Percentiles rank a stretch among this genome's conserved stretches.
These are phyloP conservation scores for Orbilia oligospora DNA, from an alignment of 2,329 filamentous ascomycete species.

Conservation along the genomic window DNA sequence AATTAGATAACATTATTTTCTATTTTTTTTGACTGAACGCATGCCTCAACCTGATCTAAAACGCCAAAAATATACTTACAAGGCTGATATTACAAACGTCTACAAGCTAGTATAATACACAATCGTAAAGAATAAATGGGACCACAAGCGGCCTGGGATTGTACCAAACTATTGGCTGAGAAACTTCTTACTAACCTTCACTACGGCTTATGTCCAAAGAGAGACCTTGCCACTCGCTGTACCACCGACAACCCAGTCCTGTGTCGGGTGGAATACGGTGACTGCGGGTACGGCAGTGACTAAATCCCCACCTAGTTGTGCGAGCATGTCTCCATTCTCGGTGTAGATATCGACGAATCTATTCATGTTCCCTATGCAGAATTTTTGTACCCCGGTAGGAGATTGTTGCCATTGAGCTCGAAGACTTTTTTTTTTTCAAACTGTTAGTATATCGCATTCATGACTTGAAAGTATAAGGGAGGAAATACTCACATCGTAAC, in stretches of 20 bases:
- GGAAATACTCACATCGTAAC: constrained; percentile 69
- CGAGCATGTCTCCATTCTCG: constrained; percentile 85
- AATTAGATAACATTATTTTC: too few relatives aligned
- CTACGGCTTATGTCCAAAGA: constrained; percentile 79
- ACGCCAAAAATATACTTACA: neutral
- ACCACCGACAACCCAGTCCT: constrained; percentile 92
- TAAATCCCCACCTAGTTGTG: constrained; percentile 86
- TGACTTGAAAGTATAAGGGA: neutral
- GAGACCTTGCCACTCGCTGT: constrained; percentile 93
- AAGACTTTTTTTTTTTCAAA: constrained; percentile 71
- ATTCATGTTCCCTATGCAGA: constrained; percentile 97
- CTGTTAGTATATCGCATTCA: constrained; percentile 1
- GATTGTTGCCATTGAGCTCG: constrained; percentile 90
- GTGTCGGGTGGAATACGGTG: constrained; percentile 86
- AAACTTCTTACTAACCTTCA: neutral
- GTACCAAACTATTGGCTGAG: neutral
- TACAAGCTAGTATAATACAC: constrained; percentile 18
- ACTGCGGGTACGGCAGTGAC: constrained; percentile 96
- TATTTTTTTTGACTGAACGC: neutral
- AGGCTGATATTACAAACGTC: constrained; percentile 21
- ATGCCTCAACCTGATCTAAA: neutral
- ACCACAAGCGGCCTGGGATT: neutral
- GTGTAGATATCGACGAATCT: constrained; percentile 94
- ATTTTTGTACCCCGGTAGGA: constrained; percentile 83
- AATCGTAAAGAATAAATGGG: constrained; percentile 18